Evolutionary conservation across 305 asterid genomes (phyloP), one percentile per base, ranked within the genome.

Genomic region (Vinca major): DNA sequence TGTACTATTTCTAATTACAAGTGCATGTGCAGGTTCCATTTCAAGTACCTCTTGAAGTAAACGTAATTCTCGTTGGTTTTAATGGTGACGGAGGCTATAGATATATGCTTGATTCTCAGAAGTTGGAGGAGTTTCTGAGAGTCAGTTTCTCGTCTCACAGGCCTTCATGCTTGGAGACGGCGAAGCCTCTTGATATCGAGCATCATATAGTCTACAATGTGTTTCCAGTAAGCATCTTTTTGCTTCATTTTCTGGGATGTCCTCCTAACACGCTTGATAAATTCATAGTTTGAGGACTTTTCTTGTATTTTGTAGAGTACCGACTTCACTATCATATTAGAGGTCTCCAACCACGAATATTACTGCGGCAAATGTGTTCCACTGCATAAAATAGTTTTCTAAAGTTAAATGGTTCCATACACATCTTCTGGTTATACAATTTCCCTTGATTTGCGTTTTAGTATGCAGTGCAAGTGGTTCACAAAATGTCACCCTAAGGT

Each of bases 21-120:
- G 44, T 55, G 39, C 51, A 19, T 26, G 53, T 73, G 76, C 86
- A 93, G 97, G 99, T 93, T 79, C 99, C 99, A 16, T 93, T 93
- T 80, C 96, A 89, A 86, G 99, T 93, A 50, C 99, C 97, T 60
- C 96, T 93, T 74, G 99, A 93, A 83, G 99, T 93, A 49, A 93
- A 93, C 72, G 81, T 91, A 60, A 95, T 93, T 71, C 96, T 93
- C 57, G 78, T 93, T 73, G 99, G 99, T 76, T 93, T 93, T 81
- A 87, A 79, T 69, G 88, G 86, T 17, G 97, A 93, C 43, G 99
- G 99, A 50, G 99, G 96, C 58, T 91, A 93, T 73, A 88, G 99
- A 79, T 93, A 84, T 56, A 66, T 76, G 17, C 63, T 91, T 67
- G 95, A 93, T 74, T 86, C 96, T 68, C 95, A 80, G 16, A 93